Evolutionary conservation across 176 grass and related monocot genomes (phyloP), one percentile per base, ranked within the genome.

Genomic region (Musa beccarii): DNA sequence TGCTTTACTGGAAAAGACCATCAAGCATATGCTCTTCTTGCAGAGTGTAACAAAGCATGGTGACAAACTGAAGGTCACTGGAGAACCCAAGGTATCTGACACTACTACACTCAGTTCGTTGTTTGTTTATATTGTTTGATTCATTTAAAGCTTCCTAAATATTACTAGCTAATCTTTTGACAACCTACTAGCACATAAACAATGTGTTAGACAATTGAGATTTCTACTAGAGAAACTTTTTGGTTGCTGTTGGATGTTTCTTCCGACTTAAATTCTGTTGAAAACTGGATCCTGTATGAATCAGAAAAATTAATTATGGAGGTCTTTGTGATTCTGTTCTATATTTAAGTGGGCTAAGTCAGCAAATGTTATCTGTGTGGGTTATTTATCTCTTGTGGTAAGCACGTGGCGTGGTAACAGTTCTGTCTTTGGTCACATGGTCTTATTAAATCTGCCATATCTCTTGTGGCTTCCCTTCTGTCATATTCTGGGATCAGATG

Each of bases 21-120:
- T 93, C 80, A 93, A 93, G 81, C 90, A 93, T 78, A 89, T 93
- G 87, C 85, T 93, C 73, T 93, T 93, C 87, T 87, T 93, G 72
- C 90, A 93, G 82, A 93, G 90, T 52, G 78, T 89, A 72, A 87
- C 85, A 54, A 87, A 87, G 75, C 81, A 93, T 75, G 90, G 83
- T 52, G 90, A 89, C 63, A 93, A 87, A 68, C 87, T 93, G 75
- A 93, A 89, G 80, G 80, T 89, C 75, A 80, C 82, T 74, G 75
- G 80, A 16, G 87, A 89, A 77, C 87, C 82, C 53, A 93, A 93
- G 87, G 90, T 89, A 85, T 67, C 16, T 65, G 43, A 14, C 14
- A 66, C 19, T 2, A 17, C 29, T 2, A 17, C n/a, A 21, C 49
- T 70, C 23, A 14, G 19, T 29, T 17, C 20, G 19, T 26, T 28